These are phyloP conservation scores for Nakaseomyces sp. DNA, from an alignment of 1,139 yeast species.

Conservation along the genomic window DNA sequence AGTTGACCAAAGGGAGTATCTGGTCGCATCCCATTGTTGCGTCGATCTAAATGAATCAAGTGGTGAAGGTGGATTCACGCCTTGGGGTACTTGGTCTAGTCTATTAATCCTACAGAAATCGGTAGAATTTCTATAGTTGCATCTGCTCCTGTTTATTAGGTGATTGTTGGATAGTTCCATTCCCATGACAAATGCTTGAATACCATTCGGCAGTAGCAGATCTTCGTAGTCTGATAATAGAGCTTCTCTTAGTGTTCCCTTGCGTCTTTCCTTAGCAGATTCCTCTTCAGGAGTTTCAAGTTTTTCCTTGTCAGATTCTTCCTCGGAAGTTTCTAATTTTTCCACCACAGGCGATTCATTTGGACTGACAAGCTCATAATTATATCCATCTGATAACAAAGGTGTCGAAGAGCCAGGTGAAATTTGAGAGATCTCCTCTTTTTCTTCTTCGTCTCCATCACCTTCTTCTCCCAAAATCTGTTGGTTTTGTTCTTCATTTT, in stretches of 20 bases:
- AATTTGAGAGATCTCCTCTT: neutral
- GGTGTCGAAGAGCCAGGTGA: neutral
- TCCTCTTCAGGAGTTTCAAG: conserved; percentile 11
- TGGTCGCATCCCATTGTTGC: conserved; percentile 30
- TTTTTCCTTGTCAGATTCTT: conserved; percentile 7
- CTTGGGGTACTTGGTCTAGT: conserved; percentile 22
- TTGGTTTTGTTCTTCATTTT: too few species aligned
- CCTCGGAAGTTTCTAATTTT: conserved; percentile 11
- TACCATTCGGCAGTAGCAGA: conserved; percentile 57
- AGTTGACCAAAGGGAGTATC: conserved; percentile 17
- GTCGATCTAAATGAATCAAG: conserved; percentile 30
- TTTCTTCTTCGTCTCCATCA: conserved; percentile 20
- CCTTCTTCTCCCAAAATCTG: too few species aligned
- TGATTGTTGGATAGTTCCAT: conserved; percentile 21
- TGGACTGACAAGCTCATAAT: neutral
- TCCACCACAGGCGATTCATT: conserved; percentile 6
- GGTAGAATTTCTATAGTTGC: conserved; percentile 25
- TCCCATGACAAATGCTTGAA: conserved; percentile 44
- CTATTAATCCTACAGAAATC: conserved; percentile 26
- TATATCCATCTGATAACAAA: conserved; percentile 3
- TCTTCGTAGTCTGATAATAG: conserved; percentile 31
- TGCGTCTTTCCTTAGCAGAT: conserved; percentile 11
- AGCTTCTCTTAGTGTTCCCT: conserved; percentile 9
- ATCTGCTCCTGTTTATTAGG: conserved; percentile 20
- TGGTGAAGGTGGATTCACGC: conserved; percentile 32